A percentile compares a stretch with the other conserved stretches of the same genome.
Conservation (phyloP, 345 rosid genomes). For the Euclidium syriacum region DNA sequence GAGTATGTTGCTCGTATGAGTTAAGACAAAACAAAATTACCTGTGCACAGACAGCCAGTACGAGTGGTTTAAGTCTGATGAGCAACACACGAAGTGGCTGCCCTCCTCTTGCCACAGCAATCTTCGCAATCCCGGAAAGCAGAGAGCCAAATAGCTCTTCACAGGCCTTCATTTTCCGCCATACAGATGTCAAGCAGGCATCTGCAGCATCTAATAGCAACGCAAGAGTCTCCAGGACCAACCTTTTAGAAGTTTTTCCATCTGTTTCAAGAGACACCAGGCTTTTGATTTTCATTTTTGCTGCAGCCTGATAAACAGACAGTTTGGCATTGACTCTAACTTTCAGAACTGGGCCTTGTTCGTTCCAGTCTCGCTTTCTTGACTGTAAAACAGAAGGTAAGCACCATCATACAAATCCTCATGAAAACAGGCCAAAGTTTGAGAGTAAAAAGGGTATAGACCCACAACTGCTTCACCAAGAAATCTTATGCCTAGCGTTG, state of each 20-base stretch:
- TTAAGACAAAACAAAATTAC: conserved; percentile 35
- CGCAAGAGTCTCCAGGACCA: conserved; percentile 87
- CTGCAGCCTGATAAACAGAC: conserved; percentile 80
- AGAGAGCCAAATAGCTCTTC: conserved; percentile 83
- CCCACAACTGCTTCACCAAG: conserved; percentile 1
- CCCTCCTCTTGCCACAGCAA: conserved; percentile 86
- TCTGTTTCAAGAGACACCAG: conserved; percentile 74
- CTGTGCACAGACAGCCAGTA: conserved; percentile 86
- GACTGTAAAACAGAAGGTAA: conserved; percentile 47
- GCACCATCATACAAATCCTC: neutral
- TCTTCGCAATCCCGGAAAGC: conserved; percentile 77
- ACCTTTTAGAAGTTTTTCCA: conserved; percentile 78
- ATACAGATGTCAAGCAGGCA: conserved; percentile 81
- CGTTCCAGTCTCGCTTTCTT: conserved; percentile 93
- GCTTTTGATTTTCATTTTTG: conserved; percentile 70
- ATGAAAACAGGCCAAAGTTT: neutral
- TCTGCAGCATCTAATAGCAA: conserved; percentile 86
- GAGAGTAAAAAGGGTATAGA: neutral
- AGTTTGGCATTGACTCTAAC: conserved; percentile 77
- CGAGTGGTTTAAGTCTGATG: conserved; percentile 88
- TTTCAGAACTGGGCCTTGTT: conserved; percentile 76
- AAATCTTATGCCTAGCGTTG: neutral
- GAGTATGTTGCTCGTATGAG: conserved; percentile 1
- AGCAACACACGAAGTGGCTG: conserved; percentile 93
- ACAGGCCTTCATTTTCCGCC: conserved; percentile 88